Base-by-base conservation (phyloP, 2,329 filamentous ascomycete genomes). In the Rachicladosporium sp. region DNA sequence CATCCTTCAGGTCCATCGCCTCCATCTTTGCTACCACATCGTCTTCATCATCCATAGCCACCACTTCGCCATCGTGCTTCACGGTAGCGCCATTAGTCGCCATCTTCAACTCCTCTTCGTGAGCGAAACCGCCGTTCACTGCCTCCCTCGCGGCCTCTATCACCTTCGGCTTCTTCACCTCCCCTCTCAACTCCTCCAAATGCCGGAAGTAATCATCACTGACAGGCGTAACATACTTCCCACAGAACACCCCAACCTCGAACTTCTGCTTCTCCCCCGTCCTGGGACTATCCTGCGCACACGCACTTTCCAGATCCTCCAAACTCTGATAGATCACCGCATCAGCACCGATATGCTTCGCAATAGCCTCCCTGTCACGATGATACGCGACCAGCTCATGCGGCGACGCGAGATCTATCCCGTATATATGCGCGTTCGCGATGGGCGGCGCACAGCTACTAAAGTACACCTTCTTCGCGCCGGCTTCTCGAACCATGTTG, bases 241-340 rank as follows among this genome's bases (percentile, higher is more conserved):
- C 89, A 55, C 79, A 86, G 66, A 96, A 95, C 6, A 95, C 88
- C 40, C 89, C 88, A 2, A 93, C 78, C 57, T 96, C 89, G 49
- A 95, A 95, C 40, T 80, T 68, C 46, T 73, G 67, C 6, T 68
- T 68, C 51, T 74, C 58, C 29, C 67, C 64, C 45, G 73, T 63
- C 40, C 72, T 65, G 37, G 77, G 71, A 44, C 76, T 78, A 4
- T 84, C 73, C 49, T 86, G 78, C 2, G 78, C 72, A 55, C 88
- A 95, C 0, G 87, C 78, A 23, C 71, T 76, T 54, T 82, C 80
- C n/a, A 96, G 69, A 52, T 93, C 88, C 1, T 78, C 71, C 1
- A 96, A 72, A 10, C 71, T 76, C 54, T 87, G 81, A 57, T 79
- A 87, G 44, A 88, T 80, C 34, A 95, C 78, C 37, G 74, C 77